Evolutionary conservation across 116 monocot genomes (phyloP), one percentile per base, ranked within the genome.

Genomic region (Phalaenopsis hybrid): DNA sequence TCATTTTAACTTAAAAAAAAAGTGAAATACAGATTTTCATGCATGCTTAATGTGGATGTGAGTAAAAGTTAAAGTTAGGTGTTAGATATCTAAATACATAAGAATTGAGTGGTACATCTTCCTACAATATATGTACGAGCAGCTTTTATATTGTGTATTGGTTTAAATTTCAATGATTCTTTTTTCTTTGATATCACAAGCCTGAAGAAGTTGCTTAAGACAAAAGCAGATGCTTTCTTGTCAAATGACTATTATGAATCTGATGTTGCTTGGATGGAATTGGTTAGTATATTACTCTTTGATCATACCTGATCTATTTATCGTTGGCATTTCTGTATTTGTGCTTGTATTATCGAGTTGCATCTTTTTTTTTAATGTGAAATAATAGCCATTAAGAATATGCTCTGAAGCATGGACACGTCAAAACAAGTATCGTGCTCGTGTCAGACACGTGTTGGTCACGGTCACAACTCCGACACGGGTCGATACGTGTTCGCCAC

Each of bases 191-290:
- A 25, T 81, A 67, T 77, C 23, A 58, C 57, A 83, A 97, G 97
- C 84, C 68, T 98, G 83, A 94, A 91, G 89, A 91, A 83, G 84
- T 84, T 98, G 81, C 87, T 98, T 65, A 83, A 80, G 80, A 81
- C 93, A 44, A 98, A 94, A 89, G 97, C 93, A 16, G 82, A 94
- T 81, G 97, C 97, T 31, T 94, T 98, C 82, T 78, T 98, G 76
- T 98, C 97, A 80, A 94, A 98, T 86, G 89, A 98, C 83, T 98
- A 98, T 76, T 98, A 94, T 84, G 95, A 98, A 74, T 98, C 97
- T 80, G 97, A 98, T 79, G 88, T 94, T 74, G 94, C 95, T 15
- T 98, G 97, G 97, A 94, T 98, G 91, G 93, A 94, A 73, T 82
- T 98, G 93, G 97, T 98, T 63, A 84, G 94, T 89, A 59, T 67